These are phyloP conservation scores for Rutstroemia sp. DNA, from an alignment of 2,329 filamentous ascomycete genomes.

Conservation along the genomic window DNA sequence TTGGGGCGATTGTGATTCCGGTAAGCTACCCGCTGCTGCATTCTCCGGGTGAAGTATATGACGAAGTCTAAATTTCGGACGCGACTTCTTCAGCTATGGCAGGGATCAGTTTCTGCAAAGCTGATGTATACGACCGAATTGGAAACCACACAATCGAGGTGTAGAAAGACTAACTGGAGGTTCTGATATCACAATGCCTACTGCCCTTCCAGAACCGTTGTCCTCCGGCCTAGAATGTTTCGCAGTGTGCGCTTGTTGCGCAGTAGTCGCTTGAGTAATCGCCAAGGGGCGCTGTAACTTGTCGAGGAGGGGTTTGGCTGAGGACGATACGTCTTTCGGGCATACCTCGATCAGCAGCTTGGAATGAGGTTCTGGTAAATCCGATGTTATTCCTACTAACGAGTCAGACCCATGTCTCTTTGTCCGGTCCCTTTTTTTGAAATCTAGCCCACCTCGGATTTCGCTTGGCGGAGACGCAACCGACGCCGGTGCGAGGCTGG, in stretches of 20 bases:
- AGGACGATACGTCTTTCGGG: background rate
- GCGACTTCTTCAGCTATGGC: slow-evolving; percentile 20
- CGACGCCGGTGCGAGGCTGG: background rate
- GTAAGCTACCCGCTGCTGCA: slow-evolving; percentile 20
- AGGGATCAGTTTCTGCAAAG: background rate
- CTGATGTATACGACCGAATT: background rate
- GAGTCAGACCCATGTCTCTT: slow-evolving; percentile 4
- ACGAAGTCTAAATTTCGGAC: slow-evolving; percentile 24
- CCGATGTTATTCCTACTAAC: background rate
- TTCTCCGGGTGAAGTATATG: slow-evolving; percentile 32
- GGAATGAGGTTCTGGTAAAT: background rate
- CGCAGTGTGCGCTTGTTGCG: slow-evolving; percentile 5
- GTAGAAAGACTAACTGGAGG: slow-evolving; percentile 12
- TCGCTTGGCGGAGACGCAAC: background rate
- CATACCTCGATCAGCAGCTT: background rate
- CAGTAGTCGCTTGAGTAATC: background rate
- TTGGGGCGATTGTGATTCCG: slow-evolving; percentile 25
- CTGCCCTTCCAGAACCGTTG: slow-evolving; percentile 7
- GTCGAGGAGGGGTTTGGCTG: too few relatives aligned
- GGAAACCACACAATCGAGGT: background rate
- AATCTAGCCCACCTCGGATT: background rate
- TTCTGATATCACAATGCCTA: slow-evolving; percentile 14
- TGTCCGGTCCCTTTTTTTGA: background rate
- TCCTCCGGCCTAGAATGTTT: slow-evolving; percentile 22
- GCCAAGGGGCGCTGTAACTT: background rate